Conservation (phyloP, 2,329 filamentous ascomycete species). For the Monilinia aucupariae region DNA sequence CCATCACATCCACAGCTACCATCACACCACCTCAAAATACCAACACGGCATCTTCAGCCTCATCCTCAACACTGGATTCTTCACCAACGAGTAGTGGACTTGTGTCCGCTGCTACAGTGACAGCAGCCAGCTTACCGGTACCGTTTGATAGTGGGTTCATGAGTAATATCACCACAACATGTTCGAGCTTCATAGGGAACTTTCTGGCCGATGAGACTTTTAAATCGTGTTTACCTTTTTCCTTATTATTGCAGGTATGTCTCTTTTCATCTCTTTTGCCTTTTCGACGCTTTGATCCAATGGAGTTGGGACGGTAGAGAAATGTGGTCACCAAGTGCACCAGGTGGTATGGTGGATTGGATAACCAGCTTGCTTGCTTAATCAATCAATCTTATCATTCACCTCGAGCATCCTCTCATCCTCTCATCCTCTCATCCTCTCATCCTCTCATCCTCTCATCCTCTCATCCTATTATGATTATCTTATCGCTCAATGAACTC, state of each 20-base stretch:
- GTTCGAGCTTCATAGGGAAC: constrained; percentile 30
- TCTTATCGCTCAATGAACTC: background rate
- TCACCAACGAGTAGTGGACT: constrained; percentile 21
- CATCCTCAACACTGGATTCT: constrained; percentile 15
- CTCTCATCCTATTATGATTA: constrained; percentile 4
- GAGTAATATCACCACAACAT: constrained; percentile 51
- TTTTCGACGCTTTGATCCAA: background rate
- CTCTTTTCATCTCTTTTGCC: background rate
- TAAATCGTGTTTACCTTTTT: constrained; percentile 69
- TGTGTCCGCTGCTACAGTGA: constrained; percentile 22
- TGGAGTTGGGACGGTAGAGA: background rate
- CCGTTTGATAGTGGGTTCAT: constrained; percentile 63
- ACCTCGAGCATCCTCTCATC: no score
- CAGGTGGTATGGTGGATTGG: no score
- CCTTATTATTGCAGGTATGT: constrained; percentile 71
- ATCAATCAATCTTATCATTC: background rate
- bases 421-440: background rate
- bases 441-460: background rate
- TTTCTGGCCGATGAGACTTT: constrained; percentile 33
- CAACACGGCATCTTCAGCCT: background rate
- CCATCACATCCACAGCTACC: constrained; percentile 14
- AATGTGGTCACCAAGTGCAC: no score
- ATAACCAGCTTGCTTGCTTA: no score
- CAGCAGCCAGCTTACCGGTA: constrained; percentile 47
- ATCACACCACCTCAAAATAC: constrained; percentile 5